Evolutionary conservation across 1,284 basidiomycete genomes (phyloP).

Genomic region (Trametes polyzona): DNA sequence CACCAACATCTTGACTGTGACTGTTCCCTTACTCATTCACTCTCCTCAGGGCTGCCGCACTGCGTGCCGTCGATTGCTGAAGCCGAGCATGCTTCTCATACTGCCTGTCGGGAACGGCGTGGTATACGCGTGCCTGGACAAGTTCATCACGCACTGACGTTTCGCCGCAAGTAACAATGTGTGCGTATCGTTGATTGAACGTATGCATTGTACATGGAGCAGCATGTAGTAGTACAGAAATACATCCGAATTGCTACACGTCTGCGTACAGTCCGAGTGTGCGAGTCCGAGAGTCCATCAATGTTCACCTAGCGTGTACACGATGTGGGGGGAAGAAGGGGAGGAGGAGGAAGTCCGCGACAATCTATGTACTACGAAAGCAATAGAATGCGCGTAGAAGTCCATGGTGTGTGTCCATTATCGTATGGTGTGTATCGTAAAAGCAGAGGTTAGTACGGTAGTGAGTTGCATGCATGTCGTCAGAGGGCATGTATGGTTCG

Average conservation of each 20-base stretch:
- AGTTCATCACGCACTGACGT: too few relatives aligned
- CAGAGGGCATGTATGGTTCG: conserved; percentile 17
- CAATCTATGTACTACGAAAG: too few relatives aligned
- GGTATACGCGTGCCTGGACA: background rate
- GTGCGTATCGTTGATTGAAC: too few relatives aligned
- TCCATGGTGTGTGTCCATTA: too few relatives aligned
- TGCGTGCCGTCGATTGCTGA: background rate
- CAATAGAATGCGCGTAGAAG: too few relatives aligned
- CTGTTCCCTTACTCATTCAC: background rate
- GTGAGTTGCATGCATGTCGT: conserved; percentile 10
- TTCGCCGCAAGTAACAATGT: too few relatives aligned
- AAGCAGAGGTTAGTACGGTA: background rate
- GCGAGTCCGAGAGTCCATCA: background rate
- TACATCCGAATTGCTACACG: conserved; percentile 1
- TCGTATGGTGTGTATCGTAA: too few relatives aligned
- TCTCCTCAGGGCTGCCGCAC: background rate
- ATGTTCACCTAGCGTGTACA: background rate
- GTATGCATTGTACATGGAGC: background rate
- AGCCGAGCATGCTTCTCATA: background rate
- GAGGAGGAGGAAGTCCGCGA: too few relatives aligned
- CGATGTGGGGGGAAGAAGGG: too few relatives aligned
- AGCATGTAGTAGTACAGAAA: conserved; percentile 9
- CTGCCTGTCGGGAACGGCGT: background rate
- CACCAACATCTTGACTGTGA: background rate
- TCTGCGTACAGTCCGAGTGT: background rate